Evolutionary conservation across 78 protist genomes (phyloP).

Genomic region (Protostelium mycophagum): DNA sequence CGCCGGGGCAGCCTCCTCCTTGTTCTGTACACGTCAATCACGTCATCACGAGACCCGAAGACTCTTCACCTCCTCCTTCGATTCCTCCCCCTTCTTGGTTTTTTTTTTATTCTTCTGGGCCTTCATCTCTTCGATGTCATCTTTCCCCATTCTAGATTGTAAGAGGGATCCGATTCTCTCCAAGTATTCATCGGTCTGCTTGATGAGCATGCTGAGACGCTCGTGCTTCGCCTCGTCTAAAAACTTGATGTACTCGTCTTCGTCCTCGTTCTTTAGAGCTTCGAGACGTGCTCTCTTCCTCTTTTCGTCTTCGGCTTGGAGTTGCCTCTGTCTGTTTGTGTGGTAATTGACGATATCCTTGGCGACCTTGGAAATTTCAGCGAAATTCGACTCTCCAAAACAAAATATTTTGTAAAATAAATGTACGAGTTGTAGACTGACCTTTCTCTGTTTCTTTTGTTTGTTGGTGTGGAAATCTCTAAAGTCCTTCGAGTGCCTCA

Average conservation of each 20-base stretch:
- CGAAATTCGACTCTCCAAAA: background rate
- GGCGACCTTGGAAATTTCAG: background rate
- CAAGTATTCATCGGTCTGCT: conserved; percentile 40
- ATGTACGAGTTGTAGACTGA: too few species aligned
- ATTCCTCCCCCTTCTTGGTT: conserved; percentile 2
- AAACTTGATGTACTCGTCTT: conserved; percentile 49
- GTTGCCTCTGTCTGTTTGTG: conserved; percentile 20
- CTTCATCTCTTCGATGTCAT: conserved; percentile 27
- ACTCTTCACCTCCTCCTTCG: background rate
- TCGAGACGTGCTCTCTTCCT: conserved; percentile 29
- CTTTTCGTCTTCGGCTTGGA: conserved; percentile 24
- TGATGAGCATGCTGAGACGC: conserved; percentile 32
- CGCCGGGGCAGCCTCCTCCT: conserved; percentile 15
- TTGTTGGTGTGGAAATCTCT: conserved; percentile 22
- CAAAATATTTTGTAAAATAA: too few species aligned
- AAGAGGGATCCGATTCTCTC: conserved; percentile 19
- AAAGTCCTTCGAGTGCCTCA: conserved; percentile 34
- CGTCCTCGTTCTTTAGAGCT: conserved; percentile 23
- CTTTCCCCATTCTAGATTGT: conserved; percentile 19
- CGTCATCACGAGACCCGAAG: background rate
- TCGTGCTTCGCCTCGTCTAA: conserved; percentile 45
- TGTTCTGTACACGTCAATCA: conserved; percentile 12
- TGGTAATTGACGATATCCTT: conserved; percentile 13
- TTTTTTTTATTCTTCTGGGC: conserved; percentile 4
- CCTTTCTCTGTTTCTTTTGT: conserved; percentile 7